Conservation (phyloP, 257 asterid genomes). For the Solanum medicagineum region DNA sequence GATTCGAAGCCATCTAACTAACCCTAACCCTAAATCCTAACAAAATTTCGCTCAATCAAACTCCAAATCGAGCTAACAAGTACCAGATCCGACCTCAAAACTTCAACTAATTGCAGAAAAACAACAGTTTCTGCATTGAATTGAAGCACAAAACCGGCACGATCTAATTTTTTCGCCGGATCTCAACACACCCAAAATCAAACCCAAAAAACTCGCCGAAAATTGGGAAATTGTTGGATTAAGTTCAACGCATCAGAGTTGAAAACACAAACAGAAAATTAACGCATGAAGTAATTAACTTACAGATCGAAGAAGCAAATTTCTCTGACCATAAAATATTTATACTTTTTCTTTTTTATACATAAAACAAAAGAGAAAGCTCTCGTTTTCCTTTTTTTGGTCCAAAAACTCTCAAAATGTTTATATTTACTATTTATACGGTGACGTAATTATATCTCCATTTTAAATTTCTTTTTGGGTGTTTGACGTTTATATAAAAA, state of each 20-base stretch:
- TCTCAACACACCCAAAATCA: background rate
- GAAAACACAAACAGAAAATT: background rate
- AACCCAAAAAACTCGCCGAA: background rate
- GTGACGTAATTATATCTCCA: background rate
- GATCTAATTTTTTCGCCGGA: background rate
- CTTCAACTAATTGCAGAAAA: background rate
- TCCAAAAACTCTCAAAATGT: background rate
- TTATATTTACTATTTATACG: background rate
- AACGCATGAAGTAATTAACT: background rate
- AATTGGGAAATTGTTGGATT: background rate
- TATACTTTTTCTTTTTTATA: background rate
- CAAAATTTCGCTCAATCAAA: background rate
- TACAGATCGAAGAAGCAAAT: background rate
- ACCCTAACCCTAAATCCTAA: constrained; percentile 10
- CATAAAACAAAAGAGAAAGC: background rate
- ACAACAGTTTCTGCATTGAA: background rate
- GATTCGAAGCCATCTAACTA: constrained; percentile 69
- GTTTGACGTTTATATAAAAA: background rate
- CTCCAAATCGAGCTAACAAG: background rate
- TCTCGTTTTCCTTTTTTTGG: background rate
- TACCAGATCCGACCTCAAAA: constrained; percentile 6
- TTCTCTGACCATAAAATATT: background rate
- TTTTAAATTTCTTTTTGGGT: background rate
- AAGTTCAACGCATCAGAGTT: background rate
- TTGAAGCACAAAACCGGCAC: background rate